Evolutionary conservation across 148 eudicot genomes (phyloP).

Genomic region (Agrostemma githago): DNA sequence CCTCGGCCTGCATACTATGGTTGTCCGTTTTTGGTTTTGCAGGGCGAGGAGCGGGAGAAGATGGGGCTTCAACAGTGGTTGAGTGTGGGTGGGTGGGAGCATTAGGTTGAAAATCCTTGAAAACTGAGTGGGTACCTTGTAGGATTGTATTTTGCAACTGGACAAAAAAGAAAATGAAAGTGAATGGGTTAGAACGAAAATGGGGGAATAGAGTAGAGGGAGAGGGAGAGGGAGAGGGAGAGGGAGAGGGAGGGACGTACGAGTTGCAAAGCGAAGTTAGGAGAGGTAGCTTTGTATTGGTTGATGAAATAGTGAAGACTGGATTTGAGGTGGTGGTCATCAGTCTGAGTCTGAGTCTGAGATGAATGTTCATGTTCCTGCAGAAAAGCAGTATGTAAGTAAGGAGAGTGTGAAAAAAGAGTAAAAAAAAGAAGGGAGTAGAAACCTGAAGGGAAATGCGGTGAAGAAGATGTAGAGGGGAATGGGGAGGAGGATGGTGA

Average conservation of each 20-base stretch:
- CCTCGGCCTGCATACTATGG: constrained; percentile 19
- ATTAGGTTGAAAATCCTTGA: constrained; percentile 32
- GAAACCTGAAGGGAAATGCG: constrained; percentile 39
- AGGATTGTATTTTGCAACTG: constrained; percentile 62
- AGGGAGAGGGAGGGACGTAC: constrained; percentile 23
- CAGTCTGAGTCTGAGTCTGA: neutral
- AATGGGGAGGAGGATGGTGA: constrained; percentile 35
- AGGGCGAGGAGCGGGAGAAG: neutral
- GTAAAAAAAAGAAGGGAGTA: neutral
- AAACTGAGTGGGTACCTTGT: constrained; percentile 37
- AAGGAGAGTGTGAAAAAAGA: constrained; percentile 2
- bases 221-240: neutral
- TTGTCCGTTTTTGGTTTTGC: constrained; percentile 20
- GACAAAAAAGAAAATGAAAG: no score
- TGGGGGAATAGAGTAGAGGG: neutral
- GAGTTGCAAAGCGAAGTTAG: constrained; percentile 46
- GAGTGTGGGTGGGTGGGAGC: constrained; percentile 14
- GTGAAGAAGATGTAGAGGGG: constrained; percentile 44
- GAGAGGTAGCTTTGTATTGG: constrained; percentile 44
- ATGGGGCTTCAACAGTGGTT: constrained; percentile 12
- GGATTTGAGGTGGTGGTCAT: constrained; percentile 28
- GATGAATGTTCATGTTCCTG: constrained; percentile 23
- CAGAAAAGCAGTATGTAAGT: constrained; percentile 33
- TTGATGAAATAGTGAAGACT: constrained; percentile 39
- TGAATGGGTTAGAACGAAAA: neutral